Conservation (phyloP, 768 basidiomycete species). For the Naganishia randhawae region DNA sequence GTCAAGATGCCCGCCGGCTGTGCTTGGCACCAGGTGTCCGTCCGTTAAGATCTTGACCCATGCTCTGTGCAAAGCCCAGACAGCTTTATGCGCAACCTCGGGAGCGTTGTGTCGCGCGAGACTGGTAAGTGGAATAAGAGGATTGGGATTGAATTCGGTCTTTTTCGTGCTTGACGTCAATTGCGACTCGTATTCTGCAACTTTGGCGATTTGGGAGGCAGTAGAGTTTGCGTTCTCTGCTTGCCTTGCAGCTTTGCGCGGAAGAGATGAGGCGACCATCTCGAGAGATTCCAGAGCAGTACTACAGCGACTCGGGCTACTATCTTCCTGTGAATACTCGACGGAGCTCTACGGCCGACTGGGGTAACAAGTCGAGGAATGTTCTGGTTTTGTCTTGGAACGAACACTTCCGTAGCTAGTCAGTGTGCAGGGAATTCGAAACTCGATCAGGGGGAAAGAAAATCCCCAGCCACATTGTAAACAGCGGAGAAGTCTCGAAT, state of each 20-base stretch:
- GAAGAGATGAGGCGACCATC: conserved; percentile 20
- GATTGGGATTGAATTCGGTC: conserved; percentile 63
- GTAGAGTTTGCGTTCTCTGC: conserved; percentile 2
- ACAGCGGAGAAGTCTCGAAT: not conserved
- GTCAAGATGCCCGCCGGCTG: conserved; percentile 23
- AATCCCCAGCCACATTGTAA: conserved; percentile 14
- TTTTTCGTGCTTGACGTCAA: conserved; percentile 53
- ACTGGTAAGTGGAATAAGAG: conserved; percentile 67
- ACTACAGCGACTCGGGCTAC: not conserved
- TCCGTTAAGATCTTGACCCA: conserved; percentile 64
- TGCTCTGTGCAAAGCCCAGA: conserved; percentile 76
- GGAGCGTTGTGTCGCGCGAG: conserved; percentile 57
- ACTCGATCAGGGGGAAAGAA: too few relatives aligned
- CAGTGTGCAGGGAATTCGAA: too few relatives aligned
- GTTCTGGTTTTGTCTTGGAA: too few relatives aligned
- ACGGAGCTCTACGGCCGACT: too few relatives aligned
- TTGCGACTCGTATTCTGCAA: conserved; percentile 56
- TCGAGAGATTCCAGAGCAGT: not conserved
- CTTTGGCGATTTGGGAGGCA: conserved; percentile 23
- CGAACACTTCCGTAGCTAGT: too few relatives aligned
- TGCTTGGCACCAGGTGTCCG: conserved; percentile 55
- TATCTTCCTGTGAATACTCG: too few relatives aligned
- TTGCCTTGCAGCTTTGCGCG: conserved; percentile 1
- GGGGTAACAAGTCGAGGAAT: too few relatives aligned
- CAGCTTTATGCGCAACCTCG: conserved; percentile 64